Base-by-base conservation (phyloP, 345 rosid species). In the Salix exigua region DNA sequence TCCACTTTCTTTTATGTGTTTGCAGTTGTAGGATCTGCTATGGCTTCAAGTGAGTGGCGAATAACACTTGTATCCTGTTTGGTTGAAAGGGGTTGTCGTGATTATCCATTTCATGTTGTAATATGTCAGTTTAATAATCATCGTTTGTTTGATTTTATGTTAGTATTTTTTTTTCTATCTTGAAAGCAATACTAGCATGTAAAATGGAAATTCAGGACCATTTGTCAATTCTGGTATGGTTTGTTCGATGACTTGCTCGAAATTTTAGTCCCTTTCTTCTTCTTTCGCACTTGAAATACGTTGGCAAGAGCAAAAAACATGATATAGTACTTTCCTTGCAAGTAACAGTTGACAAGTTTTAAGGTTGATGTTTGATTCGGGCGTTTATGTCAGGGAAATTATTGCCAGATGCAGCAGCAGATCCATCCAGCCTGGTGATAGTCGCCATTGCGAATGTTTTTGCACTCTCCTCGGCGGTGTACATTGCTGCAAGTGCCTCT, bases 1-100 rank as follows among this genome's bases (percentile, higher is more conserved):
- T 92, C 98, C 44, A 91, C 98, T 35, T 96, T 96, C 94, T 91
- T 89, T 70, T 93, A 81, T 53, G 98, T 93, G 23, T 83, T 93
- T 48, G 88, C 89, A 0, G 97, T 88, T 48, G 89, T 96, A 9
- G 99, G 99, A 71, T 93, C 99, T 42, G 68, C 91, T 84, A 91
- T 93, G 95, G 80, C 97, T 74, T 86, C 99, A 60, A 78, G 97
- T 91, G 68, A 78, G 89, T 81, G 35, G 48, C 37, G 2, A 13
- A 9, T 73, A 12, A 9, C 53, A 25, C 42, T 74, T 48, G 8
- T 14, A 50, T 23, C 12, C 35, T 46, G 30, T 25, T 50, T 42
- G 7, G 21, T 61, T 6, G 19, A 30, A 14, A 37, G 19, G 63
- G 28, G 4, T 23, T 58, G 63, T 6, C 19, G 4, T 37, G 37